Percentiles rank a stretch among this genome's conserved stretches.
Evolutionary conservation across 208 protist genomes (phyloP).

Genomic region (Crithidia thermophila): DNA sequence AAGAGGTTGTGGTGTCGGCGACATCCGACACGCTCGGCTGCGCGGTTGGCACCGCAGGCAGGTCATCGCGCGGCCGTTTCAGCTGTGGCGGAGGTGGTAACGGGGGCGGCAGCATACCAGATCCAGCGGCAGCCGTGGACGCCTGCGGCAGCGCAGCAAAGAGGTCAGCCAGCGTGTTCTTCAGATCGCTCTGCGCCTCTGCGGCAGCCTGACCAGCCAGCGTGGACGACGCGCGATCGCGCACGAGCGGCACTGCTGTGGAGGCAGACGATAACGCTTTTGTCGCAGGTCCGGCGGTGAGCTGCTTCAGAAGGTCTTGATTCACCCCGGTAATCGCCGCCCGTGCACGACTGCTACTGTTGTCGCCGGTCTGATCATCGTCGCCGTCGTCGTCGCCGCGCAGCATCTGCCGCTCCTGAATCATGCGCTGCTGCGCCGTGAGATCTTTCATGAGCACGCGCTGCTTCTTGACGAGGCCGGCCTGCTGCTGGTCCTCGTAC

Average conservation of each 20-base stretch:
- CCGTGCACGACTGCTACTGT: slow-evolving; percentile 18
- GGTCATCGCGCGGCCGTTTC: slow-evolving; percentile 23
- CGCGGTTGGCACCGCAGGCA: background rate
- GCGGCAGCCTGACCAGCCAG: background rate
- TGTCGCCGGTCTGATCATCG: slow-evolving; percentile 14
- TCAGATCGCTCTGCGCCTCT: slow-evolving; percentile 26
- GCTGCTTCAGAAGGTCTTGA: slow-evolving; percentile 30
- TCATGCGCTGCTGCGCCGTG: slow-evolving; percentile 27
- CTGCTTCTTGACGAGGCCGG: slow-evolving; percentile 59
- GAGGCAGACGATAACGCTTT: background rate
- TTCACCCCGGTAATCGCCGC: slow-evolving; percentile 35
- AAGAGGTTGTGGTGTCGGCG: too few relatives aligned
- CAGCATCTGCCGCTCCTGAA: slow-evolving; percentile 26
- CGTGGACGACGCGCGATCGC: background rate
- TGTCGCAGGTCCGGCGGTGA: slow-evolving; percentile 17
- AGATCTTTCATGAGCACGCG: slow-evolving; percentile 72
- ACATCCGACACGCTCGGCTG: too few relatives aligned
- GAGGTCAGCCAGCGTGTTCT: slow-evolving; percentile 23
- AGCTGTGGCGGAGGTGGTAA: slow-evolving; percentile 9
- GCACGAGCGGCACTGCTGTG: background rate
- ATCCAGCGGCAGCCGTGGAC: background rate
- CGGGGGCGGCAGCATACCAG: slow-evolving; percentile 1
- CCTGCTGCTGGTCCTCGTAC: slow-evolving; percentile 60
- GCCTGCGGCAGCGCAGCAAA: slow-evolving; percentile 24
- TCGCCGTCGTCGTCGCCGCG: slow-evolving; percentile 4